Conservation (phyloP, 2,329 filamentous ascomycete genomes). For the Aspergillus melleus region DNA sequence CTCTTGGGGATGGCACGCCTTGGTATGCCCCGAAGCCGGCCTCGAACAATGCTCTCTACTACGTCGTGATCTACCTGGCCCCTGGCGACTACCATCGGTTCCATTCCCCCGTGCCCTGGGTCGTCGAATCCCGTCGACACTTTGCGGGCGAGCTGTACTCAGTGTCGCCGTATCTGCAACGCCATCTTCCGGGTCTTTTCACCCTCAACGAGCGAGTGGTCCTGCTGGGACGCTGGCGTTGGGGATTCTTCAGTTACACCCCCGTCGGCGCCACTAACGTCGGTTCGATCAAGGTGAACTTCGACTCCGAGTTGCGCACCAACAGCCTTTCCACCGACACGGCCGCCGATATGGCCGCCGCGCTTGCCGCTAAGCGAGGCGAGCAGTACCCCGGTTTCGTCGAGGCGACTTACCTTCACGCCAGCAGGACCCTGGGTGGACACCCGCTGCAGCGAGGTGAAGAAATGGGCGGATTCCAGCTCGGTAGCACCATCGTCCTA, state of each 20-base stretch:
- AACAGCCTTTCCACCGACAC: constrained; percentile 93
- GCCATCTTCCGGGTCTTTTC: constrained; percentile 89
- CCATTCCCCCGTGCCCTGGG: constrained; percentile 93
- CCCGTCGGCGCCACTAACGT: constrained; percentile 97
- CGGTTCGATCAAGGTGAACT: constrained; percentile 94
- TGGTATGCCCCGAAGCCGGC: constrained; percentile 70
- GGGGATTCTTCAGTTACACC: constrained; percentile 95
- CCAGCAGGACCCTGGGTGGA: constrained; percentile 75
- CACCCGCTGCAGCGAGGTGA: constrained; percentile 83
- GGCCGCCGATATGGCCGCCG: constrained; percentile 80
- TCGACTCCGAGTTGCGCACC: constrained; percentile 88
- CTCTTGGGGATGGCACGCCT: constrained; percentile 60
- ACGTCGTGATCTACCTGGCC: constrained; percentile 91
- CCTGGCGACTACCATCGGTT: constrained; percentile 98
- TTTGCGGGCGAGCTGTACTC: constrained; percentile 96
- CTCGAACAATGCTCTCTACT: constrained; percentile 74
- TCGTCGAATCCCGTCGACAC: constrained; percentile 90
- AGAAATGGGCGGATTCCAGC: constrained; percentile 97
- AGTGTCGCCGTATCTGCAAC: constrained; percentile 91
- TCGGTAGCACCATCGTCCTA: constrained; percentile 91
- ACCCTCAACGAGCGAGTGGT: constrained; percentile 96
- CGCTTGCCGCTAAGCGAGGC: constrained; percentile 71
- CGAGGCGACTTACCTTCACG: constrained; percentile 82
- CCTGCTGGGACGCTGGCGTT: constrained; percentile 88
- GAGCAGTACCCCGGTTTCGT: constrained; percentile 88